These are phyloP conservation scores for Cydonia oblonga DNA, from an alignment of 331 rosid species.

Conservation along the genomic window DNA sequence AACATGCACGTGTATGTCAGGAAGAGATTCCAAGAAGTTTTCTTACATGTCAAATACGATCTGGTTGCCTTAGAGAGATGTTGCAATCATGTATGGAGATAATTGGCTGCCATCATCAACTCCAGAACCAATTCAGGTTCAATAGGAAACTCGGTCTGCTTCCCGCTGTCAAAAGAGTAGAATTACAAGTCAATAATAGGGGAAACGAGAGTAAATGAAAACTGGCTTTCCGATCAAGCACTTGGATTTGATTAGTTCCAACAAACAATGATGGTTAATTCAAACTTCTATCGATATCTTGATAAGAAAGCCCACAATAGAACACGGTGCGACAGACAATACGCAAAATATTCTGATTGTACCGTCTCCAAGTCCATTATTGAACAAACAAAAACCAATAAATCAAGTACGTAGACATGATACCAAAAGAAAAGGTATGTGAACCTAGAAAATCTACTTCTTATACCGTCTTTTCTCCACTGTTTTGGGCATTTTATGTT, in stretches of 20 bases:
- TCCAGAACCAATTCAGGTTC: slow-evolving; percentile 87
- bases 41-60: slow-evolving; percentile 15
- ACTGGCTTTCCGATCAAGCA: background rate
- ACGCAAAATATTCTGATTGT: background rate
- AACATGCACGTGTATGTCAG: background rate
- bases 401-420: background rate
- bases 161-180: slow-evolving; percentile 43
- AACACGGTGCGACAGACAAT: background rate
- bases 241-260: background rate
- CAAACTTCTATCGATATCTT: background rate
- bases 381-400: background rate
- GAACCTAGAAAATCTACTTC: background rate
- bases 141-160: slow-evolving; percentile 80
- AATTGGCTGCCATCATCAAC: slow-evolving; percentile 95
- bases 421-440: background rate
- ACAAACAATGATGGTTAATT: background rate
- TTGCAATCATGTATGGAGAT: slow-evolving; percentile 58
- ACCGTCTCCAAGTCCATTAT: background rate
- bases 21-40: background rate
- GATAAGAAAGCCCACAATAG: background rate
- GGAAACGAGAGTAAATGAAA: background rate
- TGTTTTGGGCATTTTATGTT: background rate
- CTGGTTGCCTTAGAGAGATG: slow-evolving; percentile 4
- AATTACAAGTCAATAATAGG: background rate
- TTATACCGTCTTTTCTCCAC: background rate